Evolutionary conservation across 768 basidiomycete genomes (phyloP).

Genomic region (Roridomyces roridus): DNA sequence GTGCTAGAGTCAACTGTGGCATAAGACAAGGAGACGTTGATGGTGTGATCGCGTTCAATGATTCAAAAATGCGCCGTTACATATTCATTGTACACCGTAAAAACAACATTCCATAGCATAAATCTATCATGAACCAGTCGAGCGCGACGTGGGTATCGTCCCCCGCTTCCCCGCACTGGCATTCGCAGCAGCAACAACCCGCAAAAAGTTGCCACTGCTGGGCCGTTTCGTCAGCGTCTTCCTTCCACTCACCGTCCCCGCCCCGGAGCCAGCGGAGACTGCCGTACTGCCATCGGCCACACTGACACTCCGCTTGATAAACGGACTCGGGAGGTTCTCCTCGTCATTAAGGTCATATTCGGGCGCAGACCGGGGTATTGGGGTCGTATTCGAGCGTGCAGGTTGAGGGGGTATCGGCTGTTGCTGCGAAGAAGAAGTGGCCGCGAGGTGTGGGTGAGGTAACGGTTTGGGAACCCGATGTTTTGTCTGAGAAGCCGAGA

Average conservation of each 20-base stretch:
- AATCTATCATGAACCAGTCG: slow-evolving; percentile 15
- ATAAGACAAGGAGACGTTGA: no score
- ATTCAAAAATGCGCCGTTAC: not conserved
- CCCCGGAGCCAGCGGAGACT: slow-evolving; percentile 4
- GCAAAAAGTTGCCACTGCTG: slow-evolving; percentile 23
- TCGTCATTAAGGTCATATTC: slow-evolving; percentile 78
- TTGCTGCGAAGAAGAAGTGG: no score
- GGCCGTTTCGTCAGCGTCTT: slow-evolving; percentile 22
- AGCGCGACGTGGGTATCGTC: slow-evolving; percentile 7
- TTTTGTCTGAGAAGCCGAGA: slow-evolving; percentile 23
- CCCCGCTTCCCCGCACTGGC: slow-evolving; percentile 26
- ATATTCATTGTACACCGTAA: slow-evolving; percentile 18
- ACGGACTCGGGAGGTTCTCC: slow-evolving; percentile 87
- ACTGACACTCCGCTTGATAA: slow-evolving; percentile 61
- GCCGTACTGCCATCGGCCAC: slow-evolving; percentile 19
- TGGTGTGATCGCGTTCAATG: no score
- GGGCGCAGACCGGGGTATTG: slow-evolving; percentile 40
- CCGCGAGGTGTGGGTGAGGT: slow-evolving; percentile 42
- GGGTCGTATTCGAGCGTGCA: slow-evolving; percentile 28
- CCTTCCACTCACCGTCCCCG: not conserved
- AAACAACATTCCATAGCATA: slow-evolving; percentile 8
- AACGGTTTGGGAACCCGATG: slow-evolving; percentile 45
- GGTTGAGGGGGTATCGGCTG: slow-evolving; percentile 18
- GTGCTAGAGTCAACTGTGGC: slow-evolving; percentile 21
- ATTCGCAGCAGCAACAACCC: slow-evolving; percentile 24